Evolutionary conservation across 352 stramenopile genomes (phyloP).

Genomic region (Phytophthora tentaculata): DNA sequence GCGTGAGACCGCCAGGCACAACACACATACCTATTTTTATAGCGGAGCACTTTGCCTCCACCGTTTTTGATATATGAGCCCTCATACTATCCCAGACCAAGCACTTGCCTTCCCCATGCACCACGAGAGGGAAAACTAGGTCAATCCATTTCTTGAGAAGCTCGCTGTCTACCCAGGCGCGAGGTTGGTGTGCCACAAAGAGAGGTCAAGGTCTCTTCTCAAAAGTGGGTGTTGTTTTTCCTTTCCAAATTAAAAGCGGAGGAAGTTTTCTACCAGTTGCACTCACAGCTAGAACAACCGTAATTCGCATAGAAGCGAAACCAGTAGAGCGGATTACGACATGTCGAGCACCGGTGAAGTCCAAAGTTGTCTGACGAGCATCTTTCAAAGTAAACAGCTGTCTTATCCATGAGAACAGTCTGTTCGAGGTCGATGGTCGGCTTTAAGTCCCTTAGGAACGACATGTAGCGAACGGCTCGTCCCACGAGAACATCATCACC

Average conservation of each 20-base stretch:
- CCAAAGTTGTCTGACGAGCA: no score
- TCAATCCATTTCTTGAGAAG: not conserved
- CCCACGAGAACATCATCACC: not conserved
- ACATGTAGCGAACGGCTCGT: not conserved
- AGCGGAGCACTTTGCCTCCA: not conserved
- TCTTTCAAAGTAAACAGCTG: not conserved
- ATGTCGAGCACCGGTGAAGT: not conserved
- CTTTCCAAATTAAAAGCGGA: not conserved
- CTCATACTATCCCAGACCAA: not conserved
- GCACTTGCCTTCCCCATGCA: not conserved
- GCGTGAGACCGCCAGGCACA: not conserved
- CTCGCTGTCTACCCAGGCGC: not conserved
- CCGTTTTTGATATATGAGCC: not conserved
- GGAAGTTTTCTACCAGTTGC: not conserved
- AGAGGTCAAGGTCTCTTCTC: not conserved
- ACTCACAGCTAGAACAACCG: not conserved
- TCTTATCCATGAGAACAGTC: not conserved
- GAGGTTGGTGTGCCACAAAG: not conserved
- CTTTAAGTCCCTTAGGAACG: not conserved
- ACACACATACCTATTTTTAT: not conserved
- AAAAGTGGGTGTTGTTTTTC: not conserved
- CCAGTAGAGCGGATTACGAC: not conserved
- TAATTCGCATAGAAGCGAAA: not conserved
- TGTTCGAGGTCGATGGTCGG: not conserved
- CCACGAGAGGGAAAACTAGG: not conserved